phyloP scores from a whole-genome alignment of 768 basidiomycete species.

The Russula ochroleuca region DNA sequence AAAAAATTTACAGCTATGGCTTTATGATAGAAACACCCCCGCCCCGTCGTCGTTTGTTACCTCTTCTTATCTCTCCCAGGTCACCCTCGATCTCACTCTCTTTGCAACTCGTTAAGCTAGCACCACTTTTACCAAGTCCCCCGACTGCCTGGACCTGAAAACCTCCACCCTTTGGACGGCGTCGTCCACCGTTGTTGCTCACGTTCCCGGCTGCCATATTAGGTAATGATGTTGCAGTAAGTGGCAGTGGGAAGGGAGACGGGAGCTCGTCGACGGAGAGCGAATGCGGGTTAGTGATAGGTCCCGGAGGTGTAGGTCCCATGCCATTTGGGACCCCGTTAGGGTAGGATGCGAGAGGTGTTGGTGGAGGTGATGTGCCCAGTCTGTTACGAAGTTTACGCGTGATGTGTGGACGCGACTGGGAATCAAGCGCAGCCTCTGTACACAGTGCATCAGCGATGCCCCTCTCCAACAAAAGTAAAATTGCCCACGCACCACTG shows the following conservation, averaged over 20 bases:
- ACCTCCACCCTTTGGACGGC: slow-evolving; percentile 39
- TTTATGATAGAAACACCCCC: slow-evolving; percentile 32
- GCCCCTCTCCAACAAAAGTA: background rate
- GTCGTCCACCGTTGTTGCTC: slow-evolving; percentile 34
- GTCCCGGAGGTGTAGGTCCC: slow-evolving; percentile 42
- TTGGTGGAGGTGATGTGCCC: slow-evolving; percentile 71
- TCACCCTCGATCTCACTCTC: slow-evolving; percentile 73
- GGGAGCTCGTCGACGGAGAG: slow-evolving; percentile 83
- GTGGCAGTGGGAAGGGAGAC: slow-evolving; percentile 75
- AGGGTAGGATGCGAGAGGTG: slow-evolving; percentile 48
- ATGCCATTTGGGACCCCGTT: slow-evolving; percentile 39
- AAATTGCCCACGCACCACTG: slow-evolving; percentile 46
- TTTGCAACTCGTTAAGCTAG: slow-evolving; percentile 51
- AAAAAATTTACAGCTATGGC: slow-evolving; percentile 6
- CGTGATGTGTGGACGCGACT: slow-evolving; percentile 75
- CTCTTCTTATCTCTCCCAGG: slow-evolving; percentile 71
- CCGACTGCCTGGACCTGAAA: slow-evolving; percentile 58
- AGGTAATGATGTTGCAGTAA: slow-evolving; percentile 51
- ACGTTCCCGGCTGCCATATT: slow-evolving; percentile 29
- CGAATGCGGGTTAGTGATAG: slow-evolving; percentile 79
- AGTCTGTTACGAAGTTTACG: slow-evolving; percentile 81
- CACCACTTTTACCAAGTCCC: slow-evolving; percentile 70
- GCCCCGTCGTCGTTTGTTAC: slow-evolving; percentile 57
- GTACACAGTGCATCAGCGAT: slow-evolving; percentile 4
- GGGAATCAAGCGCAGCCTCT: slow-evolving; percentile 73